A percentile compares a stretch with the other conserved stretches of the same genome.
Evolutionary conservation across 2,329 filamentous ascomycete genomes (phyloP).

Genomic region (Botrytis porri): DNA sequence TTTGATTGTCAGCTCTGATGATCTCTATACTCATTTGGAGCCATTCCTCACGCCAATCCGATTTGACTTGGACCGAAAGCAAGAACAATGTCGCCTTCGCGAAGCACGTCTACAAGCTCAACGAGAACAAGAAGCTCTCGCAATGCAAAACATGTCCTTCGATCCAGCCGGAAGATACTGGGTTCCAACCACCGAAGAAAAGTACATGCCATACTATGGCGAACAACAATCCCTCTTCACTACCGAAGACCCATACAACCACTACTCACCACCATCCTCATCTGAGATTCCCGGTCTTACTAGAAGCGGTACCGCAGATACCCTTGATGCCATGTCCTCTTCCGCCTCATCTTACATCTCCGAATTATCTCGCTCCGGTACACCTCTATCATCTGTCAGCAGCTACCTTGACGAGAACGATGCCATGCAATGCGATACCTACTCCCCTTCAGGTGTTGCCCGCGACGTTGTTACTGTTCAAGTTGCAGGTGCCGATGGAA

Average conservation of each 20-base stretch:
- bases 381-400: constrained; percentile 38
- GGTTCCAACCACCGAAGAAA: constrained; percentile 23
- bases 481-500: constrained; percentile 23
- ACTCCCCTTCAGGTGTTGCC: constrained; percentile 20
- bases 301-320: constrained; percentile 37
- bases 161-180: constrained; percentile 33
- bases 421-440: constrained; percentile 17
- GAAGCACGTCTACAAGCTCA: constrained; percentile 28
- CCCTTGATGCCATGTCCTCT: constrained; percentile 34
- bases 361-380: constrained; percentile 34
- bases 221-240: constrained; percentile 24
- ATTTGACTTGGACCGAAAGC: constrained; percentile 44
- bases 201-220: constrained; percentile 23
- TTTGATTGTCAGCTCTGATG: constrained; percentile 76
- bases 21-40: constrained; percentile 84
- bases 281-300: constrained; percentile 39
- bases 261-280: constrained; percentile 39
- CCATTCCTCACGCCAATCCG: constrained; percentile 86
- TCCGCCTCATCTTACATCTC: constrained; percentile 38
- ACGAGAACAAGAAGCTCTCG: constrained; percentile 28
- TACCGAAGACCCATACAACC: constrained; percentile 23
- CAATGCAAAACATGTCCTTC: constrained; percentile 22
- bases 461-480: constrained; percentile 35
- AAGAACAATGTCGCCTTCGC: constrained; percentile 29
- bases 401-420: constrained; percentile 31